Evolutionary conservation across 805 yeast genomes (phyloP).

Genomic region (Jamesozyma hellenica): DNA sequence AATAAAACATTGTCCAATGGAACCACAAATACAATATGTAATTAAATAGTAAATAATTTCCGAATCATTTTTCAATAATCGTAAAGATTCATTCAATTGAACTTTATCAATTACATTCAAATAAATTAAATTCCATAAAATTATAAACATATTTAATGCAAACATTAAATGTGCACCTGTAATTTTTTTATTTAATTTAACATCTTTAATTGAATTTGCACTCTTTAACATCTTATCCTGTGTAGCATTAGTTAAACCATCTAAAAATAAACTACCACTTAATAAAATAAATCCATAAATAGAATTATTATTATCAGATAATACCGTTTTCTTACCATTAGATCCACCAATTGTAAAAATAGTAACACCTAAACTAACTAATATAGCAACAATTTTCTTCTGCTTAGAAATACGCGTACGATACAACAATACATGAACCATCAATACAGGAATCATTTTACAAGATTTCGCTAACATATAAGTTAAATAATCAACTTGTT

Average conservation of each 20-base stretch:
- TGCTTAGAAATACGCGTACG: conserved; percentile 59
- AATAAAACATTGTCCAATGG: conserved; percentile 90
- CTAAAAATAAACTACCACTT: conserved; percentile 57
- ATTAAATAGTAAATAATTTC: conserved; percentile 48
- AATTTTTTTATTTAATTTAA: conserved; percentile 26
- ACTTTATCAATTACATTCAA: conserved; percentile 23
- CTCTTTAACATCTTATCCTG: conserved; percentile 72
- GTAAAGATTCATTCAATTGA: conserved; percentile 29
- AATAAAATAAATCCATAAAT: conserved; percentile 53
- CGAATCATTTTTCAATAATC: conserved; percentile 34
- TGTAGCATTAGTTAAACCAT: conserved; percentile 87
- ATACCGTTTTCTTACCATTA: conserved; percentile 14
- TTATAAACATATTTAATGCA: conserved; percentile 41
- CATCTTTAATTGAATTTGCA: conserved; percentile 7
- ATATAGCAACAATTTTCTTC: conserved; percentile 66
- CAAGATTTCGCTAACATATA: conserved; percentile 85
- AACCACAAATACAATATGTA: conserved; percentile 67
- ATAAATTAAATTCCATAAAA: conserved; percentile 41
- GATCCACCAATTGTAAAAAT: conserved; percentile 57
- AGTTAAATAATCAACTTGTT: conserved; percentile 78
- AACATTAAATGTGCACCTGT: conserved; percentile 88
- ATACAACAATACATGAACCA: conserved; percentile 65
- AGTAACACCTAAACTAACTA: conserved; percentile 78
- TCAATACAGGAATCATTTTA: conserved; percentile 88
- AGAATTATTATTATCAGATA: conserved; percentile 28